Conservation (phyloP, 208 protist genomes). For the Leishmania arabica region DNA sequence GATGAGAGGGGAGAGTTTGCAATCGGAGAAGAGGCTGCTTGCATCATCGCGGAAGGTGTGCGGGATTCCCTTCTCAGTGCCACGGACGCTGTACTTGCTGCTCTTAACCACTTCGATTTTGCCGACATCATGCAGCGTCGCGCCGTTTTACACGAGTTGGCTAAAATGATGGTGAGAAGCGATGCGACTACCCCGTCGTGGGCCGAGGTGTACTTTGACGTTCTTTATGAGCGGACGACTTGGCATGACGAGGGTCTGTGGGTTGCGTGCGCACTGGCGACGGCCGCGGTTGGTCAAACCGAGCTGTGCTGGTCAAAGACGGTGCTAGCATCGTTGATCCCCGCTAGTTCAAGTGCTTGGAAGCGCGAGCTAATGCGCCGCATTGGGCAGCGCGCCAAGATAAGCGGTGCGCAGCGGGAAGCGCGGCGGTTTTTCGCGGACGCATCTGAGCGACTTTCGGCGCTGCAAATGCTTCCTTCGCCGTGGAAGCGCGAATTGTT, state of each 20-base stretch:
- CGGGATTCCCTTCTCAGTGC: neutral
- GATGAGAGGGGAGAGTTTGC: neutral
- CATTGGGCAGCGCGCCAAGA: slow-evolving; percentile 14
- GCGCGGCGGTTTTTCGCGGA: slow-evolving; percentile 24
- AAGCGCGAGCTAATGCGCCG: slow-evolving; percentile 24
- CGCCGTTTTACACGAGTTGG: slow-evolving; percentile 8
- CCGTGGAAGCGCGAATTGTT: slow-evolving; percentile 33
- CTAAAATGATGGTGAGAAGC: neutral
- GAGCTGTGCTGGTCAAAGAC: slow-evolving; percentile 8
- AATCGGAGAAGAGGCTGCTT: neutral
- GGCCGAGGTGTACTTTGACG: slow-evolving; percentile 28
- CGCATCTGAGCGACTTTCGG: slow-evolving; percentile 12
- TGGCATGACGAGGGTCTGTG: slow-evolving; percentile 33
- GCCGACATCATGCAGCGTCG: slow-evolving; percentile 15
- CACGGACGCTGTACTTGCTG: slow-evolving; percentile 18
- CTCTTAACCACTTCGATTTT: slow-evolving; percentile 29
- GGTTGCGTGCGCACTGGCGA: slow-evolving; percentile 23
- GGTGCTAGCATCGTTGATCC: slow-evolving; percentile 24
- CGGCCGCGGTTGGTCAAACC: neutral
- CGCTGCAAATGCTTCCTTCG: neutral
- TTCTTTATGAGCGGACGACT: slow-evolving; percentile 25
- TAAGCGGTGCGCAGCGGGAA: neutral
- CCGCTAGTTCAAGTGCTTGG: slow-evolving; percentile 26
- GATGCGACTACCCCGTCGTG: neutral
- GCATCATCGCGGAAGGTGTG: slow-evolving; percentile 12